Base-by-base conservation (phyloP, 106 monocot genomes). In the Gastrodia elata region DNA sequence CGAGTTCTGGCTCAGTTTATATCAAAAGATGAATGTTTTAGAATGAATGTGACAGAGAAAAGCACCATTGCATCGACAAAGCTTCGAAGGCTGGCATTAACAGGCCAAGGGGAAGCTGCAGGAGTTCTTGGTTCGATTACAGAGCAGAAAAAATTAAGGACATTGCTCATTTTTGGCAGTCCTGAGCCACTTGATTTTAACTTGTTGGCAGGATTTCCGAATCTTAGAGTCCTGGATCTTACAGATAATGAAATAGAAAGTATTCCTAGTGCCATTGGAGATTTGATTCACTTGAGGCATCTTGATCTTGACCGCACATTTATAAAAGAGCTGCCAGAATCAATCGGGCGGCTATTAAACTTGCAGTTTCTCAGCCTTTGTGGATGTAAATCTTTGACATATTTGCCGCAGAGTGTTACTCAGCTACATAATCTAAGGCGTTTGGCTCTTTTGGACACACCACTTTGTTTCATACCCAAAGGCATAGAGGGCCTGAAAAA, bases 201-300 rank as follows among this genome's bases (percentile, higher is more conserved):
- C 5, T 14, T 15, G 26, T 64, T 82, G 26, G 16, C 38, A 24
- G 76, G 38, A 36, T 38, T 87, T 16, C 0, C 11, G 20, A 34
- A 38, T 48, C 61, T 84, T 16, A 69, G 82, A 10, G 80, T 84
- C 1, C 25, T 88, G 41, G 56, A 72, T 18, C 64, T 88, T 8
- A 55, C 52, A 15, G 27, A 42, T 35, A 46, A 69, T 16, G 36
- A 70, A 0, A 67, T 84, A 30, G 25, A 65, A 11, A 72, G 1
- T 1, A 38, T 88, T 59, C 73, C 84, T 26, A 49, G 64, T 33
- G 67, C 48, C 22, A 55, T 88, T 9, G 75, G 75, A 25, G 44
- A 79, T 38, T 64, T 88, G 22, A 11, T 82, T 6, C 84, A 80
- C 36, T 39, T 88, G 25, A 68, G 80, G 11, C 73, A 74, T 14